A percentile compares a stretch with the other conserved stretches of the same genome.
Conservation (phyloP, 305 asterid species). For the Fraxinus velutina region DNA sequence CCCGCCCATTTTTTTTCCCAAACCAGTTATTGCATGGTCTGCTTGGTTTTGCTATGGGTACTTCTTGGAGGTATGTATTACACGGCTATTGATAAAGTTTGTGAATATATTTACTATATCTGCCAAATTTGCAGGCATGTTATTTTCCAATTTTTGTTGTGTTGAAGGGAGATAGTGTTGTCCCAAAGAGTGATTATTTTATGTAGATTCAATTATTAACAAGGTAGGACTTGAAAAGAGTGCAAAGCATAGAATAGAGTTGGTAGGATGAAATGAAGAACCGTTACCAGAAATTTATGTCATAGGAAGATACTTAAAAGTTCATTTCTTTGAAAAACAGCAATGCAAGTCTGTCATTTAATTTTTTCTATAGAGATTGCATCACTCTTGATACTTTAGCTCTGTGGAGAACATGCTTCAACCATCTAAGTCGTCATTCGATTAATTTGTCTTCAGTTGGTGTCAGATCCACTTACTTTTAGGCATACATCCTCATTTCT, state of each 20-base stretch:
- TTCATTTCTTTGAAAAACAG: neutral
- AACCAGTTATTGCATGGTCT: slow-evolving; percentile 83
- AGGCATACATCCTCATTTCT: neutral
- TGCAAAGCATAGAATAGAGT: neutral
- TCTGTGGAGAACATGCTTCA: neutral
- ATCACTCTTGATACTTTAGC: neutral
- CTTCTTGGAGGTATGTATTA: slow-evolving; percentile 79
- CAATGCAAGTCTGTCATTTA: neutral
- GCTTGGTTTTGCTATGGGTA: slow-evolving; percentile 86
- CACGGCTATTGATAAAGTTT: neutral
- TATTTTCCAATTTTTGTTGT: neutral
- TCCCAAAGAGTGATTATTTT: neutral
- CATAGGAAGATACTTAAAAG: neutral
- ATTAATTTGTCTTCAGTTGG: neutral
- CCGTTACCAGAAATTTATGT: neutral
- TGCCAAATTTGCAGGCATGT: neutral
- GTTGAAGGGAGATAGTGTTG: neutral
- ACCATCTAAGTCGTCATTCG: neutral
- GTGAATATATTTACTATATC: slow-evolving; percentile 16
- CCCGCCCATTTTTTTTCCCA: neutral
- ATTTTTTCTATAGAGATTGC: neutral
- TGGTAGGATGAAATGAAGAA: neutral
- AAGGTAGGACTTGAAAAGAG: neutral
- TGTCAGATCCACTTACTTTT: neutral
- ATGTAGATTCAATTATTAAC: neutral